Base-by-base conservation (phyloP, 192 early-diverging fungal species). In the Umbelopsis ramanniana region DNA sequence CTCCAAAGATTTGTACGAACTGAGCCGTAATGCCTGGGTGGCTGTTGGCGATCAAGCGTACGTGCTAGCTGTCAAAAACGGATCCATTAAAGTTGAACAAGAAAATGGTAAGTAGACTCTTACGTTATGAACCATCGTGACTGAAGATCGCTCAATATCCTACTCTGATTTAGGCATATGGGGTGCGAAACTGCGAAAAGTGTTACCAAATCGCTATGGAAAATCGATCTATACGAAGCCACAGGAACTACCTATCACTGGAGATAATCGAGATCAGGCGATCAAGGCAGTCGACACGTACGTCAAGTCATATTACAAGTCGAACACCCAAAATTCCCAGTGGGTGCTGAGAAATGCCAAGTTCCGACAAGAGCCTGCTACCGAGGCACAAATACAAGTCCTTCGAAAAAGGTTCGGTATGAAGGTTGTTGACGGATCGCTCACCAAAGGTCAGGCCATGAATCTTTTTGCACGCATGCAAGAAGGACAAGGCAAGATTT, bases 221-320 rank as follows among this genome's bases (percentile, higher is more conserved):
- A 47, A 24, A 3, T 40, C 6, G 29, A 40, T 15, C 10, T 52
- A 19, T 50, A 23, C 22, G 4, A 33, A 9, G 12, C 67, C 17
- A 23, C 68, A 43, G 71, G 53, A 71, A 67, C 47, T 85, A 17
- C 75, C 81, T 11, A 76, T 87, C 19, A 68, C 57, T 26, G 77
- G 85, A 19, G 87, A 89, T 66, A 75, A 77, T 22, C 77, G 92
- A 40, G 74, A 63, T 37, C 78, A 73, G n/a, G 87, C 85, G 9
- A 76, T 94, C 21, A 87, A 73, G 19, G 92, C 85, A 12, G 82
- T 87, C 8, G 94, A 96, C 75, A 89, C 87, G 0, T 86, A 85
- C 80, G 67, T 91, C 6, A 33, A 66, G 5, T 66, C 79, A 4
- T 77, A 46, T 3, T 55, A 63, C 57, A 63, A 63, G 5, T 12